Evolutionary conservation across 1,284 basidiomycete genomes (phyloP), one percentile per base, ranked within the genome.

Genomic region (Cryptococcus sp.): DNA sequence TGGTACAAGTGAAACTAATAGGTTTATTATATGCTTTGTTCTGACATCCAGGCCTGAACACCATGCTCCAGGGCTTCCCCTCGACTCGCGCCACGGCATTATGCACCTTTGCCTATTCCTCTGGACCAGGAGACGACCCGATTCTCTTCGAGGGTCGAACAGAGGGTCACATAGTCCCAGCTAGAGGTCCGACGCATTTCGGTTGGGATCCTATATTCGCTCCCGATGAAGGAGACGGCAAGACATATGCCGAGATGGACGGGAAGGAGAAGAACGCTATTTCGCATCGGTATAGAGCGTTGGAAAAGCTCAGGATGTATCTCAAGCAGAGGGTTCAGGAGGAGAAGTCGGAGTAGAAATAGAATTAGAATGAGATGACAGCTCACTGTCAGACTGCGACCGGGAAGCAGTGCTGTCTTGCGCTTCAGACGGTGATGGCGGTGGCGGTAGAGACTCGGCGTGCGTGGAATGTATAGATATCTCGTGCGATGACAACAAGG

Each of bases 171-270:
- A 94, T 99, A 53, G 96, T 99, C 0, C 86, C 86, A 23, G 84
- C 94, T 0, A 81, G 94, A 48, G 95, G 95, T 0, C 84, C 86
- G 0, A 80, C 81, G 17, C 78, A 84, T 22, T 84, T 96, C 88
- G 79, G 93, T 86, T 98, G 95, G 96, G 93, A 98, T 78, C 84
- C 93, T 0, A 81, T 92, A 5, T 96, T 99, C 72, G 86, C 95
- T 76, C 87, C 89, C 0, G 72, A 78, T 29, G 83, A 86, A 48
- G 70, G 74, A 17, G 46, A 46, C 19, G 75, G 66, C n/a, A 67
- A 59, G 65, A 78, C 76, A 50, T 97, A 95, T 66, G 94, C 93
- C n/a, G 93, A 99, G 80, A 96, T 99, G 93, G 82, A 84, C 49
- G 75, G 82, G 2, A 86, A 85, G 43, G 85, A 87, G 73, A 99